These are phyloP conservation scores for Cyberlindnera maritima DNA, from an alignment of 805 yeast genomes.

Conservation along the genomic window DNA sequence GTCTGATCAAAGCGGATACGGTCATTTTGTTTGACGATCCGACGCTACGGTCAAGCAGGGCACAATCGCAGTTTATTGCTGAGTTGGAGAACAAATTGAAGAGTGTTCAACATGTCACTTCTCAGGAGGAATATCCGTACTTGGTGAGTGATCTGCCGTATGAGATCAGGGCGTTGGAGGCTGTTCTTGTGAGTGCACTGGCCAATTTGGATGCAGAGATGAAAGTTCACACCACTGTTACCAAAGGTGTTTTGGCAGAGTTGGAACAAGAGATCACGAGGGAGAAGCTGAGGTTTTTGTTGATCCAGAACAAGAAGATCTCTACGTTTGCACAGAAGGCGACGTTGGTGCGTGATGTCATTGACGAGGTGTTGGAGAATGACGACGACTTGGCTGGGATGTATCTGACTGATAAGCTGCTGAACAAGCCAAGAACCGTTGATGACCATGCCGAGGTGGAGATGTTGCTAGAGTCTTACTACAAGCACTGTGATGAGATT, in stretches of 20 bases:
- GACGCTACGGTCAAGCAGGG: conserved; percentile 54
- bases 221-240: conserved; percentile 76
- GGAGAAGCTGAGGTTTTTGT: conserved; percentile 69
- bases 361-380: conserved; percentile 81
- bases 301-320: conserved; percentile 82
- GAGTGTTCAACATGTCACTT: conserved; percentile 1
- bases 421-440: conserved; percentile 44
- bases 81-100: conserved; percentile 72
- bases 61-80: conserved; percentile 74
- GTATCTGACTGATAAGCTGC: conserved; percentile 63
- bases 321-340: conserved; percentile 85
- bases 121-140: conserved; percentile 2
- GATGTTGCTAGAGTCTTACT: conserved; percentile 84
- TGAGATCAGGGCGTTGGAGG: conserved; percentile 88
- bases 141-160: conserved; percentile 58
- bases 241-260: conserved; percentile 69
- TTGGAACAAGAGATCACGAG: conserved; percentile 82
- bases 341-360: conserved; percentile 71
- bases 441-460: conserved; percentile 87
- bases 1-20: conserved; percentile 65
- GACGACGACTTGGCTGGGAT: conserved; percentile 85
- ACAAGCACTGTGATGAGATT: conserved; percentile 87
- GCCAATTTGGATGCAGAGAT: conserved; percentile 80
- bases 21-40: conserved; percentile 78
- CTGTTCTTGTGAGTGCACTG: conserved; percentile 77